A percentile compares a stretch with the other conserved stretches of the same genome.
phyloP scores from a whole-genome alignment of 2,329 filamentous ascomycete species.

The Nannizzia gypsea region DNA sequence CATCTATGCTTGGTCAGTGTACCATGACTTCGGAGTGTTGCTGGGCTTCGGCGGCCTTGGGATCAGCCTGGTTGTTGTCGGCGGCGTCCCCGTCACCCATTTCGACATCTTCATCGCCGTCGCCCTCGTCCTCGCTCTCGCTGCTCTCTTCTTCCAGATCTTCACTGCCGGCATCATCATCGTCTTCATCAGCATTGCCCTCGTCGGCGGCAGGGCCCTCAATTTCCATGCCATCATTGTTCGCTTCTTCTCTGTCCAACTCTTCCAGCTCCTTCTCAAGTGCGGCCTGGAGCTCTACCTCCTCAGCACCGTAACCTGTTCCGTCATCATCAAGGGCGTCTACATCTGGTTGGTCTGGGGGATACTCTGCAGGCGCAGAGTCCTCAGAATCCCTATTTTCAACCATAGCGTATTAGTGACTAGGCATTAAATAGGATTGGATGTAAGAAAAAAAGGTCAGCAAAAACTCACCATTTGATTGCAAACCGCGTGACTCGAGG shows the following conservation, averaged over 20 bases:
- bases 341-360: slow-evolving; percentile 93
- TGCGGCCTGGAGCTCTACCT: slow-evolving; percentile 60
- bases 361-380: slow-evolving; percentile 88
- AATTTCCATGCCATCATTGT: slow-evolving; percentile 61
- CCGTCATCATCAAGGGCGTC: slow-evolving; percentile 73
- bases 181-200: slow-evolving; percentile 25
- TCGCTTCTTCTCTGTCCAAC: slow-evolving; percentile 37
- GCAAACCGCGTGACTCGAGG: slow-evolving; percentile 93
- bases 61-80: slow-evolving; percentile 20
- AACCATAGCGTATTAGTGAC: slow-evolving; percentile 13
- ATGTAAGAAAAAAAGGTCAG: background rate
- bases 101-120: slow-evolving; percentile 45
- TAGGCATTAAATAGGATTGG: background rate
- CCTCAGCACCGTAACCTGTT: slow-evolving; percentile 81
- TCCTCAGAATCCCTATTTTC: slow-evolving; percentile 81
- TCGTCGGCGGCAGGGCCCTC: slow-evolving; percentile 49
- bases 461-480: slow-evolving; percentile 74
- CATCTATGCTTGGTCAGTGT: slow-evolving; percentile 25
- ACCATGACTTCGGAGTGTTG: slow-evolving; percentile 37
- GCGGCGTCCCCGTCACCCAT: slow-evolving; percentile 43
- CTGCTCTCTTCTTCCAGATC: slow-evolving; percentile 68
- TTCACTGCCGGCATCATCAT: slow-evolving; percentile 41
- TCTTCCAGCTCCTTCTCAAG: slow-evolving; percentile 43
- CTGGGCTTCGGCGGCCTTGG: slow-evolving; percentile 18
- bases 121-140: slow-evolving; percentile 52